Conservation (phyloP, 768 basidiomycete species). For the Hygrocybe coccinea region DNA sequence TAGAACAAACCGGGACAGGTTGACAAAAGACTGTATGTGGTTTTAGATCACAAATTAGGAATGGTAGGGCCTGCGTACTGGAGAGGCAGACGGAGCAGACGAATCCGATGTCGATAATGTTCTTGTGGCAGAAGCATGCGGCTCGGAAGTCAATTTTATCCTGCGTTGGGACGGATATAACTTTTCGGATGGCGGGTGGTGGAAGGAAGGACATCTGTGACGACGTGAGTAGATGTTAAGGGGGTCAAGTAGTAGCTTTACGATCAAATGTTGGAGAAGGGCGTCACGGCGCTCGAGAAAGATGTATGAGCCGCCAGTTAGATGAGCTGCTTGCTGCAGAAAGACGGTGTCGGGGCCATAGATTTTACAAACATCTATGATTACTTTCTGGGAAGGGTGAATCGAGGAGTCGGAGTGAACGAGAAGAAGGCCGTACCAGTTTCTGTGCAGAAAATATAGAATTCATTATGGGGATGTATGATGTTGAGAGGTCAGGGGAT, state of each 20-base stretch:
- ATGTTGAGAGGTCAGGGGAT: constrained; percentile 81
- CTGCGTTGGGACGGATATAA: constrained; percentile 83
- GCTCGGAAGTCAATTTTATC: constrained; percentile 96
- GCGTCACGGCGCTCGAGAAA: constrained; percentile 75
- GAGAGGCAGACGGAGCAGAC: constrained; percentile 98
- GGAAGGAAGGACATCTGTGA: constrained; percentile 74
- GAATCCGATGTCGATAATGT: constrained; percentile 92
- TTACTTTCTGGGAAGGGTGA: constrained; percentile 66
- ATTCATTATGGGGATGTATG: constrained; percentile 99
- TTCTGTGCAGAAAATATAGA: constrained; percentile 99
- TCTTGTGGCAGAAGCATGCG: constrained; percentile 98
- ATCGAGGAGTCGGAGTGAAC: constrained; percentile 2
- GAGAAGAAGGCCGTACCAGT: constrained; percentile 49
- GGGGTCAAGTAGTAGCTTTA: constrained; percentile 28
- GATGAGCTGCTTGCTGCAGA: constrained; percentile 92
- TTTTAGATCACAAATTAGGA: constrained; percentile 6
- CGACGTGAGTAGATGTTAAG: constrained; percentile 5
- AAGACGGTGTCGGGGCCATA: constrained; percentile 89
- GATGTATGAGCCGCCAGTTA: constrained; percentile 93
- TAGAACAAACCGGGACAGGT: constrained; percentile 89
- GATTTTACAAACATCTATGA: constrained; percentile 93
- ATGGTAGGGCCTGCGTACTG: constrained; percentile 50
- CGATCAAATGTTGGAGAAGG: constrained; percentile 88
- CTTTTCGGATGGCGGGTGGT: constrained; percentile 58
- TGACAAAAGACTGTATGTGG: constrained; percentile 78